Evolutionary conservation across 768 basidiomycete species (phyloP), one percentile per base, ranked within the genome.

Genomic region (Kwoniella dendrophila): DNA sequence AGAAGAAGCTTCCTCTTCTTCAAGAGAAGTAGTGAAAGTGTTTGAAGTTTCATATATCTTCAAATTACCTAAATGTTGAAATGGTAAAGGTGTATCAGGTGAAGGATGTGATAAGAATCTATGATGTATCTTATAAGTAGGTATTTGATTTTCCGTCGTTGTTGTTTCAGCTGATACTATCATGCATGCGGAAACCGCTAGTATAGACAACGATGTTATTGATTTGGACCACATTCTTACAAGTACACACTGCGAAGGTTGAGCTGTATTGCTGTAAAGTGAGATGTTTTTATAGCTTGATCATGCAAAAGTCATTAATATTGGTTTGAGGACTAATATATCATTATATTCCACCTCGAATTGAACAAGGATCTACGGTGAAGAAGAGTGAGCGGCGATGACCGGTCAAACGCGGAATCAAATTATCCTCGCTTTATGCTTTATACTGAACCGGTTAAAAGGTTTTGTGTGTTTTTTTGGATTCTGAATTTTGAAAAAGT

Each of bases 21-120:
- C n/a, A 16, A 26, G 20, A 18, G 38, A 8, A 10, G 20, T 22
- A 16, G 36, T n/a, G 26, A n/a, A n/a, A n/a, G n/a, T n/a, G n/a
- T n/a, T n/a, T n/a, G n/a, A n/a, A n/a, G 54, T 24, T 20, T 44
- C 43, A 20, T 44, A 27, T 26, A 49, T 14, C 6, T 14, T 33
- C 8, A 63, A 10, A n/a, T 29, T 24, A 18, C 54, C 62, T 11
- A 34, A 18, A 41, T n/a, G 36, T 10, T 38, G 43, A 52, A 55
- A 63, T 7, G 62, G 30, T 5, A 20, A 5, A 6, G 41, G 45
- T 7, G 55, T 14, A 7, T 14, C 4, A 10, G 55, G 33, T 4
- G 45, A 54, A 44, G 60, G 60, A 11, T 54, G 41, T 5, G 60
- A 22, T 30, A 63, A 22, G 38, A 63, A 63, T 7, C 62, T 36